These are phyloP conservation scores for Fusarium sp. DNA, from an alignment of 2,329 filamentous ascomycete genomes.

Conservation along the genomic window DNA sequence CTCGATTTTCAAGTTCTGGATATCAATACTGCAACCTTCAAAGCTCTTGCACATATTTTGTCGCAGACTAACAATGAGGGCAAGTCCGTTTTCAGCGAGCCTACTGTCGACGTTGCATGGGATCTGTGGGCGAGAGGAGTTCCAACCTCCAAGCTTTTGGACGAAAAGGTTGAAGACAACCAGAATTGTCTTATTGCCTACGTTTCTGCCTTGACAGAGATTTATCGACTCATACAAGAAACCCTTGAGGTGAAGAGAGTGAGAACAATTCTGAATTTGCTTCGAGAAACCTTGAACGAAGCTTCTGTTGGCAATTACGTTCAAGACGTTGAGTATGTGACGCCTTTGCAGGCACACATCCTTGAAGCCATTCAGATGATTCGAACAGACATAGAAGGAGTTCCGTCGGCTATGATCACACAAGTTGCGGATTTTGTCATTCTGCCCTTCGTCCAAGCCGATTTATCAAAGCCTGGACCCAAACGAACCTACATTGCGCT, in stretches of 20 bases:
- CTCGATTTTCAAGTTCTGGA: conserved; percentile 76
- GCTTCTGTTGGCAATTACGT: conserved; percentile 79
- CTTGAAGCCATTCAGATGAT: conserved; percentile 78
- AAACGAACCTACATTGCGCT: conserved; percentile 90
- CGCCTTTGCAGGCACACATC: conserved; percentile 79
- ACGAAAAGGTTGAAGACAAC: conserved; percentile 70
- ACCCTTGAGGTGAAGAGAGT: conserved; percentile 75
- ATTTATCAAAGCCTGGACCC: conserved; percentile 54
- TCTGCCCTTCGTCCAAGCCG: conserved; percentile 73
- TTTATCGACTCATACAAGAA: conserved; percentile 81
- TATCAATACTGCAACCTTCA: conserved; percentile 80
- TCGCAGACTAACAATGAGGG: conserved; percentile 63
- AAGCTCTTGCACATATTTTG: conserved; percentile 76
- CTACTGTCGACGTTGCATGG: conserved; percentile 76
- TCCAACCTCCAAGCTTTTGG: conserved; percentile 62
- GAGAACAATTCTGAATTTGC: conserved; percentile 77
- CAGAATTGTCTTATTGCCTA: conserved; percentile 91
- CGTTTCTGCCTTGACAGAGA: conserved; percentile 79
- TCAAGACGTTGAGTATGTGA: conserved; percentile 80
- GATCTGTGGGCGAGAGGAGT: conserved; percentile 77
- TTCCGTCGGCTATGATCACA: conserved; percentile 77
- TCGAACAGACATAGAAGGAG: conserved; percentile 74
- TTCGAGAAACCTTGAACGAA: conserved; percentile 79
- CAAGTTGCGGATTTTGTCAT: conserved; percentile 80
- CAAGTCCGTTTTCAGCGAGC: conserved; percentile 62